These are phyloP conservation scores for Pittosporum tobira DNA, from an alignment of 129 eudicot genomes.

Conservation along the genomic window DNA sequence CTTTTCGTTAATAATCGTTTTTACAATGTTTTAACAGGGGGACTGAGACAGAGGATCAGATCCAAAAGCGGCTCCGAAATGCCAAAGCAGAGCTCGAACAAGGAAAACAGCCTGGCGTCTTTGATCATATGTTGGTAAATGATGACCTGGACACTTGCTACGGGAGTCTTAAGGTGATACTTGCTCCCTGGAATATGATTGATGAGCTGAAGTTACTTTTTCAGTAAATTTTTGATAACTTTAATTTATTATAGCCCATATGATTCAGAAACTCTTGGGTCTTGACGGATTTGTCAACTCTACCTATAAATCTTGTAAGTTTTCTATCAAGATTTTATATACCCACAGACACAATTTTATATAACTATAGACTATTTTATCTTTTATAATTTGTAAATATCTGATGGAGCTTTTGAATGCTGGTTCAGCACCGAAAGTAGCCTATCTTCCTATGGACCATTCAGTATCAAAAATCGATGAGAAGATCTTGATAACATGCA, in stretches of 20 bases:
- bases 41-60: slow-evolving; percentile 87
- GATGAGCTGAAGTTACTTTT: background rate
- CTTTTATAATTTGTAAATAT: background rate
- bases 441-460: slow-evolving; percentile 40
- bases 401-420: slow-evolving; percentile 10
- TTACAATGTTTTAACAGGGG: slow-evolving; percentile 39
- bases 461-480: slow-evolving; percentile 44
- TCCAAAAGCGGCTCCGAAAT: slow-evolving; percentile 75
- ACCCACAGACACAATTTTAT: too few species aligned
- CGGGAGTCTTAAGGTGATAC: slow-evolving; percentile 63
- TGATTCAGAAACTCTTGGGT: slow-evolving; percentile 62
- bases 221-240: background rate
- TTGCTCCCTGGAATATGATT: background rate
- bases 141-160: slow-evolving; percentile 76
- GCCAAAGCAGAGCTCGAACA: slow-evolving; percentile 83
- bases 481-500: slow-evolving; percentile 47
- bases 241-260: background rate
- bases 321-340: background rate
- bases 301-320: slow-evolving; percentile 37
- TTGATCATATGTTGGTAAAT: slow-evolving; percentile 81
- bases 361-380: too few species aligned
- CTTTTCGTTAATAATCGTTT: background rate
- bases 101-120: slow-evolving; percentile 59
- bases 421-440: slow-evolving; percentile 33
- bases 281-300: slow-evolving; percentile 30